A percentile compares a stretch with the other conserved stretches of the same genome.
phyloP scores from a whole-genome alignment of 495 filamentous ascomycete genomes.

The Poronia punctata region DNA sequence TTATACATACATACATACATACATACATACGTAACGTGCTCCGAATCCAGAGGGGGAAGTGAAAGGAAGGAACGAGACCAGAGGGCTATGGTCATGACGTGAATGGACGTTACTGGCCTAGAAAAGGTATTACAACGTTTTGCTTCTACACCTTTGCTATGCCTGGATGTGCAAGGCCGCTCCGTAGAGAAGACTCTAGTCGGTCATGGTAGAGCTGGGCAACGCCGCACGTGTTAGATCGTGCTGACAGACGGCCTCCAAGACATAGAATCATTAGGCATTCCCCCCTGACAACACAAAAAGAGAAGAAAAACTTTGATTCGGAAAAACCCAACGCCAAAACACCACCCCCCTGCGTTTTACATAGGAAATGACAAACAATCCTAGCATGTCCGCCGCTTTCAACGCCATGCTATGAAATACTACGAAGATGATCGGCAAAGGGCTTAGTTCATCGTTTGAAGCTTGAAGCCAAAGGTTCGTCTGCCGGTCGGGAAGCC shows the following conservation, averaged over 20 bases:
- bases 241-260: not conserved
- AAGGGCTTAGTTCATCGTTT: not conserved
- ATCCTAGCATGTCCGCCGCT: constrained; percentile 13
- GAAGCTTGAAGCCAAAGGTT: constrained; percentile 8
- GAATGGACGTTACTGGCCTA: too few relatives aligned
- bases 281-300: not conserved
- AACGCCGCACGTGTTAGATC: not conserved
- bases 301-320: not conserved
- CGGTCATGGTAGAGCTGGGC: not conserved
- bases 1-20: constrained; percentile 8
- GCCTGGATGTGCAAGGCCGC: too few relatives aligned
- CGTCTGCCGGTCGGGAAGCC: constrained; percentile 14
- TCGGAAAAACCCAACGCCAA: constrained; percentile 1
- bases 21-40: constrained; percentile 2
- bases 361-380: constrained; percentile 23
- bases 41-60: too few relatives aligned
- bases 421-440: constrained; percentile 1
- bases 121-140: too few relatives aligned
- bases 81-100: not conserved
- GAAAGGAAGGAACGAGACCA: too few relatives aligned
- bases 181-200: not conserved
- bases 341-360: constrained; percentile 21
- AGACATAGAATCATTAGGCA: not conserved
- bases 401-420: constrained; percentile 23
- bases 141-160: too few relatives aligned